Evolutionary conservation across 1,284 basidiomycete genomes (phyloP).

Genomic region (Ganoderma sp.): DNA sequence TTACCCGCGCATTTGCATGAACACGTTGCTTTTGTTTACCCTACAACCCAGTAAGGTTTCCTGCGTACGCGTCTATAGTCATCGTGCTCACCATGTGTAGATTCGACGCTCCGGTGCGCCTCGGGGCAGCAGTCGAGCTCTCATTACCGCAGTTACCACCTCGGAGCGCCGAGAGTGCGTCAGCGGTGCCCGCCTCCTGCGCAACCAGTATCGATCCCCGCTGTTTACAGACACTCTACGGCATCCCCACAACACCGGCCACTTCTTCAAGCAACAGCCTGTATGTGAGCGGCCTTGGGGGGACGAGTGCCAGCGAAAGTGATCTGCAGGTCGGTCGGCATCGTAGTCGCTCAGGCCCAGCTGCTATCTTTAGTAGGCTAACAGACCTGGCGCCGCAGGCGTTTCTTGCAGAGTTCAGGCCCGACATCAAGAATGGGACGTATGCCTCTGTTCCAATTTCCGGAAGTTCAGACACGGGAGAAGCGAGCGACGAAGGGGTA

Average conservation of each 20-base stretch:
- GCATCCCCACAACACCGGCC: constrained; percentile 49
- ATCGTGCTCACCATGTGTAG: background rate
- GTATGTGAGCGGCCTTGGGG: constrained; percentile 59
- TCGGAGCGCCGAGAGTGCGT: background rate
- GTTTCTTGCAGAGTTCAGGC: constrained; percentile 52
- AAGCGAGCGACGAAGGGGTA: constrained; percentile 27
- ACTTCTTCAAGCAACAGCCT: constrained; percentile 51
- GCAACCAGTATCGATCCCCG: constrained; percentile 49
- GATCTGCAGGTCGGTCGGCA: constrained; percentile 47
- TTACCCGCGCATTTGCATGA: constrained; percentile 43
- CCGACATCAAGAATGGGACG: constrained; percentile 46
- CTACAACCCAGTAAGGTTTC: constrained; percentile 39
- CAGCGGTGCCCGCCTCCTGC: constrained; percentile 10
- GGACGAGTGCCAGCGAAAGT: constrained; percentile 52
- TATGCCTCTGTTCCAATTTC: constrained; percentile 12
- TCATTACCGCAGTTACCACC: background rate
- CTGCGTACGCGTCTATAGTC: background rate
- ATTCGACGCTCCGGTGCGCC: background rate
- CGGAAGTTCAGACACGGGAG: constrained; percentile 7
- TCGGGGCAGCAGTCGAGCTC: background rate
- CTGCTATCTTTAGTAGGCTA: background rate
- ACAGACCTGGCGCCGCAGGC: constrained; percentile 40
- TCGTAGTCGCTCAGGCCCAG: too few species aligned
- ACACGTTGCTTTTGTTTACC: constrained; percentile 47
- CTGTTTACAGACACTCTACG: constrained; percentile 59